Base-by-base conservation (phyloP, 352 stramenopile species). In the Phytophthora citrophthora region DNA sequence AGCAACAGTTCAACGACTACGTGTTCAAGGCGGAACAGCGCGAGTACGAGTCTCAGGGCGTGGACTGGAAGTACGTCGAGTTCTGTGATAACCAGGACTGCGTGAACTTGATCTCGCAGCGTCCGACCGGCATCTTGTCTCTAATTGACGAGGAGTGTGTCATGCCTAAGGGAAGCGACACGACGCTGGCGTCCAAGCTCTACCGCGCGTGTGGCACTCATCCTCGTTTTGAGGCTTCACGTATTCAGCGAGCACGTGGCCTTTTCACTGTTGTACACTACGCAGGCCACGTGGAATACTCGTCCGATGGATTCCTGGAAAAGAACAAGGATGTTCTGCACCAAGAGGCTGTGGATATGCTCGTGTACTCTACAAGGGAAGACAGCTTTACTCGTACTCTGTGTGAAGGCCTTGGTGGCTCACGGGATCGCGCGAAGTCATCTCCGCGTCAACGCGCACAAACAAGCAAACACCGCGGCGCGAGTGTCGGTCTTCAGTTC, bases 71-170 rank as follows among this genome's bases (percentile, higher is more conserved):
- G 54, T 91, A 91, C 52, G 79, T 97, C 49, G 81, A 89, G 44
- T 95, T 91, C 40, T 74, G 79, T 24, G 89, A 97, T 78, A 97
- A 96, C 49, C 83, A 94, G 61, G 86, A 94, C 58, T 91, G 91
- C 27, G 83, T 97, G 20, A 91, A 97, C 54, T 70, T 98, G 15
- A 97, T 98, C 54, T 93, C 91, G 20, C 86, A 95, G 56, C 90
- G 89, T 15, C 91, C 90, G 18, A 86, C 71, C 1, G 89, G 89
- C 13, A 91, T 96, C 36, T 60, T 96, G 12, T 81, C 89, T 20
- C 75, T 96, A 13, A 81, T 95, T 29, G 90, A 98, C 45, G 92
- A 98, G 58, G 91, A 98, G 54, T 93, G 83, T 53, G 58, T 94
- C 10, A 92, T 96, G 50, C 87, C 90, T 0, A 93, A 91, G 49